Base-by-base conservation (phyloP, 169 alveolate genomes). In the Cryptosporidium felis region DNA sequence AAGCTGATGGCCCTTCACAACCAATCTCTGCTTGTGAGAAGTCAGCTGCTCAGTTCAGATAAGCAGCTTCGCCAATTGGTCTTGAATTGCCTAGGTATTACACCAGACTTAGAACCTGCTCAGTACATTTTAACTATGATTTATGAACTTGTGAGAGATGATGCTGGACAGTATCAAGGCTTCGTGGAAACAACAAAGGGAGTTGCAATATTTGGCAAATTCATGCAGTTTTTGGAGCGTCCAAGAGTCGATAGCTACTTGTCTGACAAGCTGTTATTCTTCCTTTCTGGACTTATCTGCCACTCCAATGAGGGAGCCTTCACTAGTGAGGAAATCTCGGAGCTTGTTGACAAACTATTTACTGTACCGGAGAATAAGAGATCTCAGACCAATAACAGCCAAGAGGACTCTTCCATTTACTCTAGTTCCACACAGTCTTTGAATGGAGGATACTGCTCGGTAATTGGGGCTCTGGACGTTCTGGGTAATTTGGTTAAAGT, bases 121-220 rank as follows among this genome's bases (percentile, higher is more conserved):
- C 85, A 74, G 30, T 74, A 74, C 40, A 56, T 74, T n/a, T 49
- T 74, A 16, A 74, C 85, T 30, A 74, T 74, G 85, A 32, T 74
- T 16, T 74, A 74, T 53, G 85, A 74, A 26, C 61, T 74, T 49
- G 59, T 74, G 14, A 74, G 85, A 40, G 85, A 74, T 8, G 85
- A 74, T 74, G 85, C 85, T 21, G 85, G 85, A 0, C 85, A 74
- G 42, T 74, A 74, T 74, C 74, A 74, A 10, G 85, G 85, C 41
- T 74, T 74, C 38, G 67, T 74, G 65, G 85, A 74, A 41, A 74
- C 67, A 26, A 74, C 56, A n/a, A 74, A 53, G 58, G 85, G 85
- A 40, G 53, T 74, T 36, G 53, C 85, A 53, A 58, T 74, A 49
- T 74, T 74, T 74, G 85, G 56, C 8, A 74, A 74, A 18, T 74